Conservation (phyloP, 345 rosid genomes). For the Crucihimalaya himalaica region DNA sequence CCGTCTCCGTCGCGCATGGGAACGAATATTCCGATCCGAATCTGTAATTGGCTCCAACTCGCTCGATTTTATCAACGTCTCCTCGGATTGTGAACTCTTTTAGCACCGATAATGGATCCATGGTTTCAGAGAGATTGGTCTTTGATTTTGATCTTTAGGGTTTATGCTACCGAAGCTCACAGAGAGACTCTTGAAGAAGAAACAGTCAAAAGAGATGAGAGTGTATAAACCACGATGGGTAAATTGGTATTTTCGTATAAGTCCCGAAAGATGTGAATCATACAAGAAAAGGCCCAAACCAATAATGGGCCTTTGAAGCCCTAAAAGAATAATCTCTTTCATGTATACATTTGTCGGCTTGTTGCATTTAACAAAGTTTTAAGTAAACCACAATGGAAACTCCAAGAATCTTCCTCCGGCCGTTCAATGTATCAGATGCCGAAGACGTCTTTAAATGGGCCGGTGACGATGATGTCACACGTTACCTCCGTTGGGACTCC, state of each 20-base stretch:
- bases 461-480: conserved; percentile 31
- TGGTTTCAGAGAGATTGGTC: conserved; percentile 12
- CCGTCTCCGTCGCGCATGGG: conserved; percentile 66
- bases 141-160: conserved; percentile 23
- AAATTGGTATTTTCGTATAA: not conserved
- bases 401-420: conserved; percentile 21
- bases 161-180: conserved; percentile 18
- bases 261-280: not conserved
- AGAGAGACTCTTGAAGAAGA: conserved; percentile 22
- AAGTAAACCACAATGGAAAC: conserved; percentile 12
- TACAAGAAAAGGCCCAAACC: not conserved
- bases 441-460: conserved; percentile 36
- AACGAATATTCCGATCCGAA: conserved; percentile 71
- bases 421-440: conserved; percentile 18
- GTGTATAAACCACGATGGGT: not conserved
- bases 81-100: conserved; percentile 68
- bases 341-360: too few relatives aligned
- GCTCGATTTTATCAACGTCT: conserved; percentile 60
- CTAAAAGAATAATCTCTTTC: not conserved
- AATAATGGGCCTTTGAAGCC: not conserved
- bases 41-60: conserved; percentile 54
- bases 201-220: not conserved
- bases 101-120: conserved; percentile 83
- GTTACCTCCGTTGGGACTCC: conserved; percentile 33
- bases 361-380: too few relatives aligned